Percentiles rank a stretch among this genome's conserved stretches.
Conservation (phyloP, 805 yeast genomes). For the Phaffomyces thermotolerans region DNA sequence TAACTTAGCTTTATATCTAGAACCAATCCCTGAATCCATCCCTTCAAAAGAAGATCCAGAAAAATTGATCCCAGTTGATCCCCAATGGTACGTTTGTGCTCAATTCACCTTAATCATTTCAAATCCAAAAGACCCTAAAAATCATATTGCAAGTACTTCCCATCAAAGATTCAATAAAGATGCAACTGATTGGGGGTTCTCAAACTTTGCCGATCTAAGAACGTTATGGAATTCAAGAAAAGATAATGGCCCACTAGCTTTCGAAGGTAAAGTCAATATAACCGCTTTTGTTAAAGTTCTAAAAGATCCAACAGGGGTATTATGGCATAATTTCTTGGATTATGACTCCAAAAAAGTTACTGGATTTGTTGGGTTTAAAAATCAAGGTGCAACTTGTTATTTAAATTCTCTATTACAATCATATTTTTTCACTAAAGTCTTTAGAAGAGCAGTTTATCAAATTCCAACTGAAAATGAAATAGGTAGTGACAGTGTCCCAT, state of each 20-base stretch:
- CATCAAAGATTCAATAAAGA: constrained; percentile 68
- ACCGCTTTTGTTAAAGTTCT: constrained; percentile 72
- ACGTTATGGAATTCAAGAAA: constrained; percentile 23
- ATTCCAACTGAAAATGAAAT: constrained; percentile 70
- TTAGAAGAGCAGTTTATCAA: constrained; percentile 79
- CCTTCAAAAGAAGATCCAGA: constrained; percentile 18
- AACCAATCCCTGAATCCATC: constrained; percentile 36
- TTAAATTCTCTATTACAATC: constrained; percentile 88
- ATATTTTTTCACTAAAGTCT: constrained; percentile 74
- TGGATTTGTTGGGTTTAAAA: constrained; percentile 87
- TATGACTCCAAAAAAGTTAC: constrained; percentile 83
- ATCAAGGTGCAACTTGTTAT: constrained; percentile 98
- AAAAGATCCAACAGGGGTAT: constrained; percentile 86
- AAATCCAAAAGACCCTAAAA: constrained; percentile 63
- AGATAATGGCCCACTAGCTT: constrained; percentile 29
- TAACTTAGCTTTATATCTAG: constrained; percentile 68
- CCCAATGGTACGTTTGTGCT: constrained; percentile 83
- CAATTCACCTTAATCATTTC: constrained; percentile 83
- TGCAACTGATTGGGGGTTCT: constrained; percentile 96
- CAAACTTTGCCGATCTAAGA: constrained; percentile 57
- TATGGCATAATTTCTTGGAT: constrained; percentile 83
- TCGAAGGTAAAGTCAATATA: constrained; percentile 54
- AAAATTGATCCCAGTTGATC: constrained; percentile 27
- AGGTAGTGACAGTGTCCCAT: constrained; percentile 56
- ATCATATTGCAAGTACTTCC: constrained; percentile 56